These are phyloP conservation scores for Mrakia blollopis DNA, from an alignment of 768 basidiomycete species.

Conservation along the genomic window DNA sequence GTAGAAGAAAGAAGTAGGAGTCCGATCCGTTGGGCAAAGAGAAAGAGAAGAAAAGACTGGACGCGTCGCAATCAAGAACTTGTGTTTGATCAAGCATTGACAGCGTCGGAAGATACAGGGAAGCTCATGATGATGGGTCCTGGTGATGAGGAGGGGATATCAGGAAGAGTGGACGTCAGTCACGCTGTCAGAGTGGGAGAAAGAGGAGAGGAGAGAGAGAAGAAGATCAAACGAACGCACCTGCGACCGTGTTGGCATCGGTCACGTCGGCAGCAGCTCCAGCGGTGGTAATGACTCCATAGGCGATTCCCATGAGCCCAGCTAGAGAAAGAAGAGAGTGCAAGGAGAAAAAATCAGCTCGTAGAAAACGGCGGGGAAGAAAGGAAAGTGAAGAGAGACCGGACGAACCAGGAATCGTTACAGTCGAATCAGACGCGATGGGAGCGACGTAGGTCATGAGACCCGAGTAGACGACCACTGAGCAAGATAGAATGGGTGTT, in stretches of 20 bases:
- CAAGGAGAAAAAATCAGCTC: not conserved
- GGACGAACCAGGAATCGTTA: slow-evolving; percentile 24
- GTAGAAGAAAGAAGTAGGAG: no score
- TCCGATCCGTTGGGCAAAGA: not conserved
- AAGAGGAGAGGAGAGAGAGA: no score
- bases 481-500: not conserved
- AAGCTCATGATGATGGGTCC: slow-evolving; percentile 52
- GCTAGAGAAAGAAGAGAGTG: slow-evolving; percentile 34
- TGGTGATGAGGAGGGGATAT: slow-evolving; percentile 35
- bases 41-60: not conserved
- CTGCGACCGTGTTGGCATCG: slow-evolving; percentile 56
- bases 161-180: not conserved
- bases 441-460: slow-evolving; percentile 49
- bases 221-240: no score
- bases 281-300: slow-evolving; percentile 51
- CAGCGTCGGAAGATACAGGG: not conserved
- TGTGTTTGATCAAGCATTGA: not conserved
- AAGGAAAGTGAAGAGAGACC: not conserved
- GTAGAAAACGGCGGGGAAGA: not conserved
- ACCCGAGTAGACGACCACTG: slow-evolving; percentile 53
- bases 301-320: slow-evolving; percentile 50
- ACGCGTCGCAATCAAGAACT: not conserved
- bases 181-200: not conserved
- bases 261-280: slow-evolving; percentile 45
- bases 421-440: slow-evolving; percentile 37